Conservation (phyloP, 2,329 filamentous ascomycete genomes). For the Scopulariopsis brevicaulis region DNA sequence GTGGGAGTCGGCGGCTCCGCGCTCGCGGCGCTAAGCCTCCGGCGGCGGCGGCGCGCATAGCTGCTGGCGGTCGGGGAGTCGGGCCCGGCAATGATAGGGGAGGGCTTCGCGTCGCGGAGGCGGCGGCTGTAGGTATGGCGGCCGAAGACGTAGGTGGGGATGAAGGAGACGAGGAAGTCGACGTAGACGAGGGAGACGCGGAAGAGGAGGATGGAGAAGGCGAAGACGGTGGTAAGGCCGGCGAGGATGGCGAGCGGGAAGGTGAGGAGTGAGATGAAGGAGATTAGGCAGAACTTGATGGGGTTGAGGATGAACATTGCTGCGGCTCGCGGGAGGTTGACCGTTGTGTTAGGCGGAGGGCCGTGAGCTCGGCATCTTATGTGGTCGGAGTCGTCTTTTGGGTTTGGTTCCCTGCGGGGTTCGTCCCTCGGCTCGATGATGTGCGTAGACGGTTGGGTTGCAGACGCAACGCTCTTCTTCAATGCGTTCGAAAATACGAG, state of each 20-base stretch:
- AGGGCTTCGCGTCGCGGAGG: conserved; percentile 11
- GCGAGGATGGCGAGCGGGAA: conserved; percentile 53
- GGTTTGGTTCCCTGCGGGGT: background rate
- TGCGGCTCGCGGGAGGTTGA: background rate
- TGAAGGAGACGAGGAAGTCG: conserved; percentile 45
- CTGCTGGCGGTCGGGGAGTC: conserved; percentile 1
- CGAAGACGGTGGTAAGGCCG: conserved; percentile 49
- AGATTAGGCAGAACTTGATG: conserved; percentile 43
- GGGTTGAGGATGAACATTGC: conserved; percentile 43
- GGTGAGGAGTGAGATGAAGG: conserved; percentile 51
- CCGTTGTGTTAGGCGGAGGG: background rate
- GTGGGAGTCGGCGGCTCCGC: conserved; percentile 8
- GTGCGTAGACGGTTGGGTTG: background rate
- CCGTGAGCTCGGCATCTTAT: background rate
- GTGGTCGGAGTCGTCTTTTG: background rate
- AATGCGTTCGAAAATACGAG: no score
- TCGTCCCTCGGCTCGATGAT: background rate
- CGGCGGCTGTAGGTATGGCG: conserved; percentile 18
- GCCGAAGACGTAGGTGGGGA: conserved; percentile 41
- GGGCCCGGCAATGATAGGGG: conserved; percentile 4
- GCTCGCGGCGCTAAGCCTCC: conserved; percentile 9
- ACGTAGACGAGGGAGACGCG: conserved; percentile 51
- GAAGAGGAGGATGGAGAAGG: conserved; percentile 48
- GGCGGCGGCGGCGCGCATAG: conserved; percentile 8
- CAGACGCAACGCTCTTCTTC: no score